These are phyloP conservation scores for Cylindrotheca closterium DNA, from an alignment of 108 stramenopile species.

Conservation along the genomic window DNA sequence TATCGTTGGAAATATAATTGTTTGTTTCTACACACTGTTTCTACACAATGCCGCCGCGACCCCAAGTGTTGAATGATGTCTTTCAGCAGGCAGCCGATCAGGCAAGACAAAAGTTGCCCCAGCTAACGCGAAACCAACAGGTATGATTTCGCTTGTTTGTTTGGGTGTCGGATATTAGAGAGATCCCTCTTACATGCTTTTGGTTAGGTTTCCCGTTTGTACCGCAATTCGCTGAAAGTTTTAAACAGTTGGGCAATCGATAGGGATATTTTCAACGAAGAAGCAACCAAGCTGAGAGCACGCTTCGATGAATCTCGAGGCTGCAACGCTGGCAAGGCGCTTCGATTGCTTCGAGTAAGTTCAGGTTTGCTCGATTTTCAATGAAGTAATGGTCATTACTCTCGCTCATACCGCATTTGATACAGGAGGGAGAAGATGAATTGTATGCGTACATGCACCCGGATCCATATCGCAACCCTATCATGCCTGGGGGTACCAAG, in stretches of 20 bases:
- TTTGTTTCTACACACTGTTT: not conserved
- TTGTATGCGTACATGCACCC: slow-evolving; percentile 80
- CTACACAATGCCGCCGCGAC: slow-evolving; percentile 24
- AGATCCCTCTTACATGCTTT: not conserved
- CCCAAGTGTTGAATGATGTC: slow-evolving; percentile 68
- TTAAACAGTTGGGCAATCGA: slow-evolving; percentile 88
- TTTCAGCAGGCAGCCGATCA: slow-evolving; percentile 71
- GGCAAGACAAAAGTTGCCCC: slow-evolving; percentile 65
- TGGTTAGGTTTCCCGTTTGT: slow-evolving; percentile 73
- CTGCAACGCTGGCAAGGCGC: slow-evolving; percentile 57
- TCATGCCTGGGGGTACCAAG: slow-evolving; percentile 97
- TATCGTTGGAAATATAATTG: too few relatives aligned
- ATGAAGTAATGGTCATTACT: too few relatives aligned
- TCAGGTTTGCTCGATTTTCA: not conserved
- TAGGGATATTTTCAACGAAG: slow-evolving; percentile 86
- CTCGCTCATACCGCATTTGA: not conserved
- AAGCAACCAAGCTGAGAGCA: slow-evolving; percentile 74
- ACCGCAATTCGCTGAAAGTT: slow-evolving; percentile 71
- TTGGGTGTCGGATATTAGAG: not conserved
- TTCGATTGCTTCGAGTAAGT: slow-evolving; percentile 70
- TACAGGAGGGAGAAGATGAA: slow-evolving; percentile 80
- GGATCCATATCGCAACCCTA: slow-evolving; percentile 88
- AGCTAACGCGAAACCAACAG: slow-evolving; percentile 77
- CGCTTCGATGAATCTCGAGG: slow-evolving; percentile 84
- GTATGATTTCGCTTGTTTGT: slow-evolving; percentile 28